Evolutionary conservation across 805 yeast genomes (phyloP).

Genomic region (Candida orba): DNA sequence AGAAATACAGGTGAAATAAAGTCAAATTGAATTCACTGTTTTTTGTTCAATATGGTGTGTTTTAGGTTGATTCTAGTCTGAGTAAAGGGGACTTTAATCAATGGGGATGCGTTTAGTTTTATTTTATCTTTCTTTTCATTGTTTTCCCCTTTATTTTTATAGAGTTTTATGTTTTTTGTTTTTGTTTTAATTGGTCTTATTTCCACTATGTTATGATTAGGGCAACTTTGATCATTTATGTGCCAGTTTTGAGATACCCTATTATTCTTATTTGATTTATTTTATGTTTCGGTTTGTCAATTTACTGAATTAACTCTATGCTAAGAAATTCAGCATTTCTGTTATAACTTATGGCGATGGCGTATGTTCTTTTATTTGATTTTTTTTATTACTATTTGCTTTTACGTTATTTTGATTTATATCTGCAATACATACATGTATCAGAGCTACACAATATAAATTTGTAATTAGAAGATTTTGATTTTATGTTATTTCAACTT

Average conservation of each 20-base stretch:
- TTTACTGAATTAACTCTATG: neutral
- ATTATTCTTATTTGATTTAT: neutral
- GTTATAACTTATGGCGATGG: neutral
- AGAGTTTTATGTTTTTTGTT: neutral
- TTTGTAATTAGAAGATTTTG: too few species aligned
- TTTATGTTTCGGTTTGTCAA: neutral
- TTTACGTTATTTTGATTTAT: neutral
- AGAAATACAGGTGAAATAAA: slow-evolving; percentile 25
- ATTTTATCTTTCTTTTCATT: neutral
- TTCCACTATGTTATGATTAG: too few species aligned
- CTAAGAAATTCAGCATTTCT: neutral
- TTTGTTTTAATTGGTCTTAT: neutral
- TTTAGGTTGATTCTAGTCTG: too few species aligned
- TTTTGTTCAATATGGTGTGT: neutral
- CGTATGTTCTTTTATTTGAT: neutral
- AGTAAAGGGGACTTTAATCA: neutral
- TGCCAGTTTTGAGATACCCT: neutral
- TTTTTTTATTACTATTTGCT: neutral
- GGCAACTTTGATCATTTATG: too few species aligned
- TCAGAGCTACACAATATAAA: neutral
- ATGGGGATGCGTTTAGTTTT: neutral
- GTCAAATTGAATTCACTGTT: slow-evolving; percentile 4
- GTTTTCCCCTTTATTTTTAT: neutral
- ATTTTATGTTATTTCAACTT: neutral
- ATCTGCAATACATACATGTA: neutral